Evolutionary conservation across 768 basidiomycete species (phyloP).

Genomic region (Tulasnella sp.): DNA sequence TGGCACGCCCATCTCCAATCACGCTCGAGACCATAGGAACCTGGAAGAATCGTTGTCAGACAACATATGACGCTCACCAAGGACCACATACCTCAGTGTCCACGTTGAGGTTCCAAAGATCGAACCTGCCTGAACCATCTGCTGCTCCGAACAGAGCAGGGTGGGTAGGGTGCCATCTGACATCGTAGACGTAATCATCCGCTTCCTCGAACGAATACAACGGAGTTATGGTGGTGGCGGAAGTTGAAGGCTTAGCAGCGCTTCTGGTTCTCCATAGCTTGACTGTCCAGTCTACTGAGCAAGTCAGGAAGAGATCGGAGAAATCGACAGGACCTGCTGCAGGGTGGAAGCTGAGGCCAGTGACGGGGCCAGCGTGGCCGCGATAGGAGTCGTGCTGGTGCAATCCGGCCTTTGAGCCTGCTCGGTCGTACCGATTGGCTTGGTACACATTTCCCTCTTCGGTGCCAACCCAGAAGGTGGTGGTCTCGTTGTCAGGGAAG

Average conservation of each 20-base stretch:
- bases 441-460: constrained; percentile 98
- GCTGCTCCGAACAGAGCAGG: constrained; percentile 91
- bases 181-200: constrained; percentile 98
- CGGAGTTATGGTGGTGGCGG: constrained; percentile 57
- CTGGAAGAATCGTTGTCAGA: constrained; percentile 43
- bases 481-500: constrained; percentile 94
- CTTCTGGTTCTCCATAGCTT: constrained; percentile 91
- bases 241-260: constrained; percentile 66
- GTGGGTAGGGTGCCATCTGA: constrained; percentile 95
- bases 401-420: constrained; percentile 92
- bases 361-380: constrained; percentile 89
- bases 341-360: constrained; percentile 93
- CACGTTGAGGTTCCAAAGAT: constrained; percentile 95
- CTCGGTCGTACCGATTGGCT: constrained; percentile 94
- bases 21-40: constrained; percentile 87
- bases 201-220: constrained; percentile 95
- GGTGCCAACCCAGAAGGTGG: constrained; percentile 96
- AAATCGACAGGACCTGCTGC: constrained; percentile 88
- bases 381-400: constrained; percentile 91
- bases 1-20: constrained; percentile 72
- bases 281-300: constrained; percentile 96
- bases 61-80: constrained; percentile 1
- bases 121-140: constrained; percentile 93
- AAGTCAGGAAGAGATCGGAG: constrained; percentile 88
- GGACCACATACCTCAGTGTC: constrained; percentile 79